These are phyloP conservation scores for Pseudevernia furfuracea DNA, from an alignment of 495 filamentous ascomycete genomes.

Conservation along the genomic window DNA sequence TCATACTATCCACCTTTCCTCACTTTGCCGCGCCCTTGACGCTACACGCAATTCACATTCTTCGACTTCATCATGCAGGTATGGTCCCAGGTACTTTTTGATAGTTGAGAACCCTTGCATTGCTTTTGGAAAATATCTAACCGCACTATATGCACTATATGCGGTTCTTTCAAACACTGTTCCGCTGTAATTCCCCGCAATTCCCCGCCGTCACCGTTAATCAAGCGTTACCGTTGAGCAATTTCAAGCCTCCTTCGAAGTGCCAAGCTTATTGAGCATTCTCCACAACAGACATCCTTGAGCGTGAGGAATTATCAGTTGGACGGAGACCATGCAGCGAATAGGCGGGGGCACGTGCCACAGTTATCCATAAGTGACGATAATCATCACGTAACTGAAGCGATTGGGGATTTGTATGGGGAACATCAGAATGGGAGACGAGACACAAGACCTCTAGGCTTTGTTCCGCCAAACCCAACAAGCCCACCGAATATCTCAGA, in stretches of 20 bases:
- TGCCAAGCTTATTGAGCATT: constrained; percentile 5
- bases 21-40: constrained; percentile 7
- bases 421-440: constrained; percentile 61
- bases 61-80: constrained; percentile 17
- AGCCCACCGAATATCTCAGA: constrained; percentile 27
- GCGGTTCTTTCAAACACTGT: background rate
- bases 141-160: background rate
- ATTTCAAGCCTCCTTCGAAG: background rate
- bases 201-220: background rate
- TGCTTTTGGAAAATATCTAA: background rate
- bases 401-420: constrained; percentile 93
- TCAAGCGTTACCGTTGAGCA: background rate
- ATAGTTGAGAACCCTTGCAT: background rate
- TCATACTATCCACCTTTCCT: background rate
- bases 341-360: constrained; percentile 53
- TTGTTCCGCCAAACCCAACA: constrained; percentile 48
- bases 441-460: constrained; percentile 56
- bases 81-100: constrained; percentile 9
- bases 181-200: background rate
- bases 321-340: constrained; percentile 44
- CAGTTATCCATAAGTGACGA: constrained; percentile 69
- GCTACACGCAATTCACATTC: constrained; percentile 10
- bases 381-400: constrained; percentile 95
- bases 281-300: constrained; percentile 42
- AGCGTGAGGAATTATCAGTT: constrained; percentile 46